phyloP scores from a whole-genome alignment of 495 filamentous ascomycete genomes.

The Bacidia rubella region DNA sequence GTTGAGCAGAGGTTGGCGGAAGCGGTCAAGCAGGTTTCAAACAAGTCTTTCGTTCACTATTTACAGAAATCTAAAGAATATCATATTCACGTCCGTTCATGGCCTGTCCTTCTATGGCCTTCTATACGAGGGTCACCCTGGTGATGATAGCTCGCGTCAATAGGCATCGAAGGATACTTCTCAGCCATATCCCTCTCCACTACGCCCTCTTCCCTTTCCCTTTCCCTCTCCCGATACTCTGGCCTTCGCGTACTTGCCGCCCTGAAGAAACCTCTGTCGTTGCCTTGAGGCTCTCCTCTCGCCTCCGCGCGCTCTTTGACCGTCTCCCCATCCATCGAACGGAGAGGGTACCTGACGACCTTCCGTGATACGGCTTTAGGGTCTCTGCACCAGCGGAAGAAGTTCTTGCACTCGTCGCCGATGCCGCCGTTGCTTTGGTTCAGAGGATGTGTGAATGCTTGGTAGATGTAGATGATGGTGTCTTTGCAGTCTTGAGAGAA shows the following conservation, averaged over 20 bases:
- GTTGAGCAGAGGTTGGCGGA: no score
- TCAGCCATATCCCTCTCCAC: neutral
- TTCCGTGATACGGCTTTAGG: slow-evolving; percentile 2
- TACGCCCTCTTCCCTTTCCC: neutral
- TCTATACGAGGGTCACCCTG: no score
- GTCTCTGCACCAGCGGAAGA: slow-evolving; percentile 8
- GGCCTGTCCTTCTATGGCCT: no score
- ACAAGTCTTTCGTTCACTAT: neutral
- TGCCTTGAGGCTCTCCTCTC: neutral
- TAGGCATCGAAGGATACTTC: no score
- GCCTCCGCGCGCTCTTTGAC: slow-evolving; percentile 3
- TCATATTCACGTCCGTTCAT: no score
- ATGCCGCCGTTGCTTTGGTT: slow-evolving; percentile 5
- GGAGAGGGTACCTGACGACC: neutral
- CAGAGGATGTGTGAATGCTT: neutral
- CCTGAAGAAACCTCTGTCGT: neutral
- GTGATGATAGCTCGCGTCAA: no score
- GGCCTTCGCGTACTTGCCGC: neutral
- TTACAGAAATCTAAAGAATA: neutral
- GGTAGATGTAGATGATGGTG: neutral
- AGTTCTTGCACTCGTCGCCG: slow-evolving; percentile 5
- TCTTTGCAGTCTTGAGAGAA: neutral
- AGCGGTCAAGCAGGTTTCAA: no score
- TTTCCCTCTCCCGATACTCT: no score
- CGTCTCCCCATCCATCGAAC: neutral